Conservation (phyloP, 306 rosid species). For the Argentina anserina region DNA sequence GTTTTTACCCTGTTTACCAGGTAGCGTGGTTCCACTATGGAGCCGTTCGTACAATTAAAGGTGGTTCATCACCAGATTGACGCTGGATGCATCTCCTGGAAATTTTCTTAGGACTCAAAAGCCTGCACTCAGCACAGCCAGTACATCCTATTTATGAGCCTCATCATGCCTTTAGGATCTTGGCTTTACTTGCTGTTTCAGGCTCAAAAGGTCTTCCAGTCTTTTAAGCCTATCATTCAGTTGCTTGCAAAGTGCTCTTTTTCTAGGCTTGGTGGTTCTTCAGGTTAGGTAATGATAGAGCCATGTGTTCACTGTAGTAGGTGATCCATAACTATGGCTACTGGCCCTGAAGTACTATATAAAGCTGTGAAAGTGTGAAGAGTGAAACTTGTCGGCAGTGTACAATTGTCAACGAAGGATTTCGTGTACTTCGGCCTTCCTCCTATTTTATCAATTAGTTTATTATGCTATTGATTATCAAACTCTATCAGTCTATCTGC, state of each 20-base stretch:
- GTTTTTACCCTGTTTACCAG: not conserved
- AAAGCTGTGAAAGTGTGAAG: not conserved
- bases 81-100: not conserved
- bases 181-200: not conserved
- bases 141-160: not conserved
- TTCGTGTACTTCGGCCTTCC: not conserved
- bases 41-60: not conserved
- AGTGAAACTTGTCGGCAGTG: not conserved
- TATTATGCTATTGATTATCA: not conserved
- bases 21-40: not conserved
- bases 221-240: not conserved
- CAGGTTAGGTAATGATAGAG: not conserved
- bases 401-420: not conserved
- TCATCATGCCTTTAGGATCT: not conserved
- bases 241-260: not conserved
- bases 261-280: not conserved
- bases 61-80: not conserved
- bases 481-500: not conserved
- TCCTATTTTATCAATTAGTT: not conserved
- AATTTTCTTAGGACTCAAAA: not conserved
- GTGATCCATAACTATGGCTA: not conserved
- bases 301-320: not conserved
- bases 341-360: not conserved
- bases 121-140: not conserved
- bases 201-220: not conserved